phyloP scores from a whole-genome alignment of 2,329 filamentous ascomycete species.

The Rhinocladiella mackenziei region DNA sequence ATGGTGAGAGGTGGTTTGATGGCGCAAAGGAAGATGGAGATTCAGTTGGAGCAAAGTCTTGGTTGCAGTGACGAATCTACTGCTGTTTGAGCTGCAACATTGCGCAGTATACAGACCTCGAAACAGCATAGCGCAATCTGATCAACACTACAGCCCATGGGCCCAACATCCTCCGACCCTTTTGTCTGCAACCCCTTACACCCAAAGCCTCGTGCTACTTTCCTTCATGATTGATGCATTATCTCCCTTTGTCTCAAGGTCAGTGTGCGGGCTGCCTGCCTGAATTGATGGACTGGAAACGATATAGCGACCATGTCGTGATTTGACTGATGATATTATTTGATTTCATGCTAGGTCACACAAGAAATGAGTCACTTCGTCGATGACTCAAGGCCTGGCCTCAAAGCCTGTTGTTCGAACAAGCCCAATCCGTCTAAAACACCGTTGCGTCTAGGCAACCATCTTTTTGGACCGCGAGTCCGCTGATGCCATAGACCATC shows the following conservation, averaged over 20 bases:
- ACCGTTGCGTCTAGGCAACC: slow-evolving; percentile 10
- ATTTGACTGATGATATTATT: slow-evolving; percentile 18
- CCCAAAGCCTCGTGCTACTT: slow-evolving; percentile 5
- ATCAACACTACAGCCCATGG: not conserved
- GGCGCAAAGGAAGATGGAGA: slow-evolving; percentile 1
- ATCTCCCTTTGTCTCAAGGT: no score
- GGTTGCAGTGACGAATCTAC: slow-evolving; percentile 4
- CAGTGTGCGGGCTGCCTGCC: no score
- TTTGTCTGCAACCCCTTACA: slow-evolving; percentile 4
- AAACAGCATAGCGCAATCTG: not conserved
- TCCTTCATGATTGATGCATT: not conserved
- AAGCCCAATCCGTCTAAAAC: slow-evolving; percentile 10
- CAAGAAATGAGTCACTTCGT: slow-evolving; percentile 5
- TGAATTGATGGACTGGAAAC: not conserved
- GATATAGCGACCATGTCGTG: no score
- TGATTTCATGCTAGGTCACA: slow-evolving; percentile 10
- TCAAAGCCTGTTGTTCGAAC: slow-evolving; percentile 4
- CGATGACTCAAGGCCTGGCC: slow-evolving; percentile 6
- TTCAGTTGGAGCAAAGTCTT: slow-evolving; percentile 1
- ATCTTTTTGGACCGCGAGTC: slow-evolving; percentile 9
- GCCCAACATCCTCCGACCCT: not conserved
- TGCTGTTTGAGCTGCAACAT: not conserved
- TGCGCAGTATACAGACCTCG: not conserved
- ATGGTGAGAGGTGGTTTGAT: not conserved
- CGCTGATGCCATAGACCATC: slow-evolving; percentile 10